A percentile compares a stretch with the other conserved stretches of the same genome.
These are phyloP conservation scores for Agrostemma githago DNA, from an alignment of 148 eudicot species.

Conservation along the genomic window DNA sequence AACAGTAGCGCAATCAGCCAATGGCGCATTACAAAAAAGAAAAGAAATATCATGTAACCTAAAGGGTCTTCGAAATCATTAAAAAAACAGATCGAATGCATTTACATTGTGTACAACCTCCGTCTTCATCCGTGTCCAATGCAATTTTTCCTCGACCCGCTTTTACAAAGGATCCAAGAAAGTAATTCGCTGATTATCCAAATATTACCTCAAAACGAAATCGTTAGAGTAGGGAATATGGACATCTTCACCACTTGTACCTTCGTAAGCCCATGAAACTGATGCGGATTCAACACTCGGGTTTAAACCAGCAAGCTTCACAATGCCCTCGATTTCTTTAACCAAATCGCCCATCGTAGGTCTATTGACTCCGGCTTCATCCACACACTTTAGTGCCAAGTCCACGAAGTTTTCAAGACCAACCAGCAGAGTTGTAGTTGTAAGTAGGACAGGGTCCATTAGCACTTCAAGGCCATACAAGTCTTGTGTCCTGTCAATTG, in stretches of 20 bases:
- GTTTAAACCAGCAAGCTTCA: conserved; percentile 61
- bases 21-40: conserved; percentile 1
- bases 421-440: conserved; percentile 29
- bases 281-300: conserved; percentile 56
- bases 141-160: neutral
- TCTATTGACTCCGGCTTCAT: conserved; percentile 41
- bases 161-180: too few relatives aligned
- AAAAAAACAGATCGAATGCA: neutral
- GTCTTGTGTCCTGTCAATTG: conserved; percentile 44
- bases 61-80: neutral
- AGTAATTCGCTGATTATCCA: neutral
- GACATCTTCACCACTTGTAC: conserved; percentile 15
- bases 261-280: conserved; percentile 43
- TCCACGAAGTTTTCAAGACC: conserved; percentile 65
- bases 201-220: conserved; percentile 37
- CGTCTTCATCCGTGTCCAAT: neutral
- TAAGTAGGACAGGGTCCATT: conserved; percentile 44
- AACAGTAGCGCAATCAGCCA: neutral
- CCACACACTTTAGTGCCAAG: conserved; percentile 61
- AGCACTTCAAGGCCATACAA: conserved; percentile 48
- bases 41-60: neutral
- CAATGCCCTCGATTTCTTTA: conserved; percentile 62
- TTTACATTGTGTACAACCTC: conserved; percentile 16
- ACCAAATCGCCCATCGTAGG: conserved; percentile 79
- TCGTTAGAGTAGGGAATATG: conserved; percentile 46